A percentile compares a stretch with the other conserved stretches of the same genome.
Evolutionary conservation across 2,329 filamentous ascomycete genomes (phyloP).

Genomic region (Colletotrichum tropicale): DNA sequence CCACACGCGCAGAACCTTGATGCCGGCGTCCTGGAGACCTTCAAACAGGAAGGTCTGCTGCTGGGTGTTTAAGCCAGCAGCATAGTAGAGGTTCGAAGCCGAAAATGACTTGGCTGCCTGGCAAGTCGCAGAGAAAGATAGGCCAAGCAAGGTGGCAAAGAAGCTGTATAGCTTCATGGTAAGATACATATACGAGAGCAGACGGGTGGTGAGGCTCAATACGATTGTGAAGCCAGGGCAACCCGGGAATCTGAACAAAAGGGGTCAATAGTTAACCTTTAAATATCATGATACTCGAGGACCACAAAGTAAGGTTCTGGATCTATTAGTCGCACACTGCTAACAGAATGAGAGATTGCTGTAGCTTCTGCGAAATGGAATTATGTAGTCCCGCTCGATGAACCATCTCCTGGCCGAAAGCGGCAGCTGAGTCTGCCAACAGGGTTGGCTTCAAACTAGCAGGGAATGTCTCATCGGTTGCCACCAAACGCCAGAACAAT

Average conservation of each 20-base stretch:
- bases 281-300: background rate
- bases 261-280: background rate
- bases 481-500: background rate
- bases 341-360: background rate
- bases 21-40: slow-evolving; percentile 20
- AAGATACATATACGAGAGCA: background rate
- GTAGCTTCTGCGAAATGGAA: background rate
- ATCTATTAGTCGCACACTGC: background rate
- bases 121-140: background rate
- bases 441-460: background rate
- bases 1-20: background rate
- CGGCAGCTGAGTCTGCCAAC: background rate
- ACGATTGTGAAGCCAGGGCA: background rate
- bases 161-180: background rate
- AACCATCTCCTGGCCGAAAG: background rate
- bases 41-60: slow-evolving; percentile 23
- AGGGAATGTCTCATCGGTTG: background rate
- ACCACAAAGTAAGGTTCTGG: background rate
- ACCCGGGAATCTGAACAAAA: background rate
- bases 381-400: background rate
- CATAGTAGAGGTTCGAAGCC: slow-evolving; percentile 30
- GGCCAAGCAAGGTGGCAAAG: background rate
- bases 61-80: slow-evolving; percentile 24
- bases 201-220: background rate
- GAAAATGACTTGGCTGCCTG: slow-evolving; percentile 19